These are phyloP conservation scores for Alternaria infectoria DNA, from an alignment of 2,329 filamentous ascomycete species.

Conservation along the genomic window DNA sequence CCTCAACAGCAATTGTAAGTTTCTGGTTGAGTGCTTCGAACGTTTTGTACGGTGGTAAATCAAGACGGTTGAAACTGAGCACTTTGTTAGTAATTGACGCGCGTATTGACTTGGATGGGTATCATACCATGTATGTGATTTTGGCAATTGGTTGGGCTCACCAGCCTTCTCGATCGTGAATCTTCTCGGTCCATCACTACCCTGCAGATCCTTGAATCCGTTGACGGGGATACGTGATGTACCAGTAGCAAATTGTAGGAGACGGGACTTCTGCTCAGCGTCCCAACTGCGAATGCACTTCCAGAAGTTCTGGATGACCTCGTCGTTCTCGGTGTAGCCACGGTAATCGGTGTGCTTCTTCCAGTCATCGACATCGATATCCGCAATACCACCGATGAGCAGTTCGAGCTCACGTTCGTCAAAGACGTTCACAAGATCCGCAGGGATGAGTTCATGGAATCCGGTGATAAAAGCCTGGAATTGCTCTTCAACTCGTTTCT, in stretches of 20 bases:
- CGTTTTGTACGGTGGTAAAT: constrained; percentile 90
- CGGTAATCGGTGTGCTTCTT: constrained; percentile 99
- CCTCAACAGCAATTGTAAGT: constrained; percentile 94
- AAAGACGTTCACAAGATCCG: constrained; percentile 97
- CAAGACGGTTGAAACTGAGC: constrained; percentile 90
- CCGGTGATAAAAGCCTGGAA: constrained; percentile 98
- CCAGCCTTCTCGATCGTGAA: constrained; percentile 99
- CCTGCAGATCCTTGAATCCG: constrained; percentile 98
- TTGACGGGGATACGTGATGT: constrained; percentile 98
- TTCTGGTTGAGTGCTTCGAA: constrained; percentile 86
- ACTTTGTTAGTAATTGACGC: constrained; percentile 22
- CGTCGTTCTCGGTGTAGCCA: constrained; percentile 96
- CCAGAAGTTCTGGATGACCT: constrained; percentile 99
- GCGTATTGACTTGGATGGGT: background rate
- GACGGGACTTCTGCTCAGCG: constrained; percentile 94
- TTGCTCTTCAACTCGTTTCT: constrained; percentile 97
- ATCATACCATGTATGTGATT: constrained; percentile 95
- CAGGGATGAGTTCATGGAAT: constrained; percentile 96
- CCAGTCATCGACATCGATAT: constrained; percentile 99
- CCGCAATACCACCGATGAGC: constrained; percentile 97
- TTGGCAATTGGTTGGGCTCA: constrained; percentile 86
- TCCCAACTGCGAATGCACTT: constrained; percentile 96
- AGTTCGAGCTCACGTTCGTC: constrained; percentile 97
- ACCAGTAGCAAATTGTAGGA: constrained; percentile 96
- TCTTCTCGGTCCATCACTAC: constrained; percentile 89